phyloP scores from a whole-genome alignment of 257 asterid species.

The Pogostemon cablin region DNA sequence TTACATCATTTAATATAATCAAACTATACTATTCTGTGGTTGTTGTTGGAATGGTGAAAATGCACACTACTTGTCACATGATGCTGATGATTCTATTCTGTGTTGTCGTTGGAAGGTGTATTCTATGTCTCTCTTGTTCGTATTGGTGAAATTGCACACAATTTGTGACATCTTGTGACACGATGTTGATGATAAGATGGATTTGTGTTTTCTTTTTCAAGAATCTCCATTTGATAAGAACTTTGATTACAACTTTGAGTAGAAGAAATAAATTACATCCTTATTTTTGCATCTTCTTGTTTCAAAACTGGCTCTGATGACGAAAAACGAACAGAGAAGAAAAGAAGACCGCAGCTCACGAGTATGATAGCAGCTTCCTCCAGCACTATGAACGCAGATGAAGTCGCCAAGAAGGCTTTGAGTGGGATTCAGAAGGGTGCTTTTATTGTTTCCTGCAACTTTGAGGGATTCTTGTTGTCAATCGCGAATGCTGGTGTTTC shows the following conservation, averaged over 20 bases:
- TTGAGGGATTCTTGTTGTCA: slow-evolving; percentile 60
- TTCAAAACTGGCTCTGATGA: neutral
- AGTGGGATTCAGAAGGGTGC: slow-evolving; percentile 57
- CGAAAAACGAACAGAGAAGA: slow-evolving; percentile 51
- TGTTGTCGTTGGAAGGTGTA: neutral
- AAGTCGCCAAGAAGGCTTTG: slow-evolving; percentile 66
- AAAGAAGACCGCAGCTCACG: slow-evolving; percentile 67
- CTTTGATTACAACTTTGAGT: no score
- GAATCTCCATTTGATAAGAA: no score
- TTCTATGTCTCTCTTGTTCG: neutral
- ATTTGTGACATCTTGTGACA: neutral
- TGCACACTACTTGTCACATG: neutral
- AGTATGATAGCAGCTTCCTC: slow-evolving; percentile 67
- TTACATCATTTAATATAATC: neutral
- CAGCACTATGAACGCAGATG: slow-evolving; percentile 73
- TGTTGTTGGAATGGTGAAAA: neutral
- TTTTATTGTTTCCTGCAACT: slow-evolving; percentile 69
- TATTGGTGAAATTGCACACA: neutral
- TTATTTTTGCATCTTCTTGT: neutral
- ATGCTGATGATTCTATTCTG: no score
- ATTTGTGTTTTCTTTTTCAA: no score
- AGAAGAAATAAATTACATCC: neutral
- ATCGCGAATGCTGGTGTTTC: slow-evolving; percentile 70
- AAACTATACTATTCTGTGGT: neutral
- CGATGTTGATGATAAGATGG: neutral